Percentiles rank a stretch among this genome's conserved stretches.
phyloP scores from a whole-genome alignment of 1,139 yeast genomes.

The Suhomyces panamericanus region DNA sequence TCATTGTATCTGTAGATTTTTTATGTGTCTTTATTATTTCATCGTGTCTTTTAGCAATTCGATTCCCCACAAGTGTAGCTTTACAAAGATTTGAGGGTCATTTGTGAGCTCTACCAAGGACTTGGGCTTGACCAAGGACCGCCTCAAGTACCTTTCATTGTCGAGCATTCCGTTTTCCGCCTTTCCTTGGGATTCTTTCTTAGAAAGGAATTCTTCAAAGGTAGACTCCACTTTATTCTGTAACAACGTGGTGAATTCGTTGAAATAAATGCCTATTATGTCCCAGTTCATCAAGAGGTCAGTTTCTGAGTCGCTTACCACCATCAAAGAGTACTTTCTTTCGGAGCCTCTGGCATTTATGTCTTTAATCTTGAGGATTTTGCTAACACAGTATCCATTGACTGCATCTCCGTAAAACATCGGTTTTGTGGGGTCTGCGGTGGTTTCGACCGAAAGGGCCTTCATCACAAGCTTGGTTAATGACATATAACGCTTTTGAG shows the following conservation, averaged over 20 bases:
- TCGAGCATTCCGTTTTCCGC: slow-evolving; percentile 29
- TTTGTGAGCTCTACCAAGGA: slow-evolving; percentile 59
- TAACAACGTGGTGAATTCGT: slow-evolving; percentile 51
- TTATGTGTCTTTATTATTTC: slow-evolving; percentile 1
- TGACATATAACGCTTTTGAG: slow-evolving; percentile 52
- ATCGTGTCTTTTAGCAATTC: slow-evolving; percentile 40
- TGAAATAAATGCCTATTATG: slow-evolving; percentile 50
- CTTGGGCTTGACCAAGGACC: slow-evolving; percentile 54
- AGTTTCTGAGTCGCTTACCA: slow-evolving; percentile 59
- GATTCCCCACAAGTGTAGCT: slow-evolving; percentile 66
- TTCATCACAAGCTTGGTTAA: slow-evolving; percentile 62
- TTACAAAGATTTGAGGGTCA: slow-evolving; percentile 60
- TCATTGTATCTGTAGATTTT: no score
- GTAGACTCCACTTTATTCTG: slow-evolving; percentile 40
- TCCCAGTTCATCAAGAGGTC: slow-evolving; percentile 60
- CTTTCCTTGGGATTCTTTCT: slow-evolving; percentile 5
- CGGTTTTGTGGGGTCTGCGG: slow-evolving; percentile 65
- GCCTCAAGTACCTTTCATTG: slow-evolving; percentile 55
- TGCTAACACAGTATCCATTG: slow-evolving; percentile 66
- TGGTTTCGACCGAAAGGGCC: slow-evolving; percentile 71
- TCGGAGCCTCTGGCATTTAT: slow-evolving; percentile 77
- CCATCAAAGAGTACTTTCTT: slow-evolving; percentile 66
- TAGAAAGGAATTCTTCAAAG: slow-evolving; percentile 5
- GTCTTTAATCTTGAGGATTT: slow-evolving; percentile 69
- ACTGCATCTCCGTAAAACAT: slow-evolving; percentile 68